A percentile compares a stretch with the other conserved stretches of the same genome.
Evolutionary conservation across 805 yeast species (phyloP).

Genomic region (Brettanomyces naardenensis): DNA sequence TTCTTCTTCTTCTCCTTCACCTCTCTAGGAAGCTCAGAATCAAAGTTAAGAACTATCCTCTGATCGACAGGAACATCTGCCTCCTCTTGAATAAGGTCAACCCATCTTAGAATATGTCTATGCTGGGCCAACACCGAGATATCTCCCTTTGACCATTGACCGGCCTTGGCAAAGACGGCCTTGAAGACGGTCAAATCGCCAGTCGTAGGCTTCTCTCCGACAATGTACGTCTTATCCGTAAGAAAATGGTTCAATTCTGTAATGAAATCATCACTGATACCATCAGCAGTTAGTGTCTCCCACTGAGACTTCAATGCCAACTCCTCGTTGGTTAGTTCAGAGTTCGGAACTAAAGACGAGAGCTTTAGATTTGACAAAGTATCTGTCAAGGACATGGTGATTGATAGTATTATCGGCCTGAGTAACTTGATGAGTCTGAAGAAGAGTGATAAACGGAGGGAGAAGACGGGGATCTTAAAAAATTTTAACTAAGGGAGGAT

Average conservation of each 20-base stretch:
- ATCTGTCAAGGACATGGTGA: not conserved
- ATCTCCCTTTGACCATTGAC: slow-evolving; percentile 34
- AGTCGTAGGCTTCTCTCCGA: slow-evolving; percentile 57
- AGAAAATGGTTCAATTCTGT: slow-evolving; percentile 62
- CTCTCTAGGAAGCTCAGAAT: slow-evolving; percentile 59
- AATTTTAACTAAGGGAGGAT: too few relatives aligned
- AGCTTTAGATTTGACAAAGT: not conserved
- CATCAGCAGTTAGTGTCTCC: slow-evolving; percentile 59
- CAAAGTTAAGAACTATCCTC: slow-evolving; percentile 47
- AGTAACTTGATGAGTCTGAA: too few relatives aligned
- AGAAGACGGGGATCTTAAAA: too few relatives aligned
- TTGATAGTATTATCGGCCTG: not conserved
- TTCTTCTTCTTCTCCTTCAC: slow-evolving; percentile 30
- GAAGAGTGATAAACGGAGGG: too few relatives aligned
- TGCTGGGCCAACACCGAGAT: slow-evolving; percentile 35
- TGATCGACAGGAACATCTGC: slow-evolving; percentile 33
- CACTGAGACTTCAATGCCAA: slow-evolving; percentile 71
- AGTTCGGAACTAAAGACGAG: not conserved
- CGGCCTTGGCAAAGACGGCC: slow-evolving; percentile 52
- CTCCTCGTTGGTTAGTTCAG: slow-evolving; percentile 24
- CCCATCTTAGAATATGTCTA: slow-evolving; percentile 92
- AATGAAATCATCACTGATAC: slow-evolving; percentile 37
- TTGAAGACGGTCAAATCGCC: slow-evolving; percentile 71
- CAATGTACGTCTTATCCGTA: slow-evolving; percentile 61
- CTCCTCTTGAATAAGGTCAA: slow-evolving; percentile 71